Conservation (phyloP, 495 filamentous ascomycete species). For the Trichoderma reesei region DNA sequence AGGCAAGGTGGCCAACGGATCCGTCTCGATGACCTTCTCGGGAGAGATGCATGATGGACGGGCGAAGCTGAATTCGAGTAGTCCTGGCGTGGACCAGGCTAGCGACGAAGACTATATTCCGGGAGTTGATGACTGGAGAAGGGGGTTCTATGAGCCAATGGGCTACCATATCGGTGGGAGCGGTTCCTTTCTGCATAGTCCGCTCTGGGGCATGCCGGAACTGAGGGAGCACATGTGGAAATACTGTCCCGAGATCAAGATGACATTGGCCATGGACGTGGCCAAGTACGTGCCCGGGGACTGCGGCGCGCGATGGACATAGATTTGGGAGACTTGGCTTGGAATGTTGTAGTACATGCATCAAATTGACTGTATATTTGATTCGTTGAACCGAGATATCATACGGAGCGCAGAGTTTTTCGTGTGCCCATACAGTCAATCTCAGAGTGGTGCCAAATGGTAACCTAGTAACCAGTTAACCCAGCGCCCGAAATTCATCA, state of each 20-base stretch:
- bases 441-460: too few species aligned
- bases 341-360: neutral
- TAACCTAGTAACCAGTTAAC: neutral
- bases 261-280: conserved; percentile 40
- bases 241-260: conserved; percentile 45
- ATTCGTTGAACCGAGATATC: neutral
- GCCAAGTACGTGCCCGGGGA: conserved; percentile 30
- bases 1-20: conserved; percentile 35
- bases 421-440: neutral
- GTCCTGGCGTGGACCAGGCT: conserved; percentile 9
- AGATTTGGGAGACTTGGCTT: neutral
- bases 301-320: conserved; percentile 28
- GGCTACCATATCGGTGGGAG: conserved; percentile 42
- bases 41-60: conserved; percentile 32
- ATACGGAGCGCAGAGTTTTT: neutral
- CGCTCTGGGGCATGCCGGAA: conserved; percentile 32
- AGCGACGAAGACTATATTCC: conserved; percentile 22
- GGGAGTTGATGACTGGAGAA: conserved; percentile 33
- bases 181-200: conserved; percentile 26
- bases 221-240: conserved; percentile 37
- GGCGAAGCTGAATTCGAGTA: neutral
- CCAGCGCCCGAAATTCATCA: neutral
- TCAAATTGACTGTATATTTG: neutral
- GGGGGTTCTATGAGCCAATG: conserved; percentile 42
- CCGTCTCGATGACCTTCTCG: conserved; percentile 29